A percentile compares a stretch with the other conserved stretches of the same genome.
phyloP scores from a whole-genome alignment of 352 stramenopile species.

The Pythium chondricola region DNA sequence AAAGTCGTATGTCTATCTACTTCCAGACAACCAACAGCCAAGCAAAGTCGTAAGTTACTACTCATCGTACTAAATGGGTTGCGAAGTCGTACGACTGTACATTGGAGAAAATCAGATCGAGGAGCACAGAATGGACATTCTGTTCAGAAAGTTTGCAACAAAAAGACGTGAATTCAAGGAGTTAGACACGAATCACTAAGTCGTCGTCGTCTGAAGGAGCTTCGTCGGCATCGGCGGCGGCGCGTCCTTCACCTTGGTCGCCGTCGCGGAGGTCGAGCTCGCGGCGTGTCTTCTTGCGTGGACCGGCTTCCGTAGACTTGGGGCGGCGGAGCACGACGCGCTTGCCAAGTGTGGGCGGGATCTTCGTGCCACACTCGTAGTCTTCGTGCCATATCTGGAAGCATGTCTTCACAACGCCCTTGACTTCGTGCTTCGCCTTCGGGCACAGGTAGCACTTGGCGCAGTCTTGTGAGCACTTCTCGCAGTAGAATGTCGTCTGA shows the following conservation, averaged over 20 bases:
- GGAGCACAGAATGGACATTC: background rate
- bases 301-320: background rate
- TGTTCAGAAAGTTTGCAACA: background rate
- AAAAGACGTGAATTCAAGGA: background rate
- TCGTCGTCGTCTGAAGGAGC: background rate
- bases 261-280: background rate
- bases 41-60: background rate
- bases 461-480: conserved; percentile 11
- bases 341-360: conserved; percentile 13
- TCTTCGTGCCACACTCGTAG: conserved; percentile 5
- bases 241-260: background rate
- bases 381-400: conserved; percentile 26
- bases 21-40: background rate
- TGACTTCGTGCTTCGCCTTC: conserved; percentile 10
- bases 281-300: conserved; percentile 16
- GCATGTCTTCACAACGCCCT: conserved; percentile 15
- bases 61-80: background rate
- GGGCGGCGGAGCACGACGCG: conserved; percentile 15
- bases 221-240: background rate
- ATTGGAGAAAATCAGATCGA: background rate
- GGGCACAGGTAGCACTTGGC: conserved; percentile 16
- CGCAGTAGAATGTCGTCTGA: conserved; percentile 18
- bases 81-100: background rate
- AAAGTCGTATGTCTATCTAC: conserved; percentile 2
- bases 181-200: background rate